Percentiles rank a stretch among this genome's conserved stretches.
Conservation (phyloP, 169 alveolate genomes). For the Plasmodium vivax region DNA sequence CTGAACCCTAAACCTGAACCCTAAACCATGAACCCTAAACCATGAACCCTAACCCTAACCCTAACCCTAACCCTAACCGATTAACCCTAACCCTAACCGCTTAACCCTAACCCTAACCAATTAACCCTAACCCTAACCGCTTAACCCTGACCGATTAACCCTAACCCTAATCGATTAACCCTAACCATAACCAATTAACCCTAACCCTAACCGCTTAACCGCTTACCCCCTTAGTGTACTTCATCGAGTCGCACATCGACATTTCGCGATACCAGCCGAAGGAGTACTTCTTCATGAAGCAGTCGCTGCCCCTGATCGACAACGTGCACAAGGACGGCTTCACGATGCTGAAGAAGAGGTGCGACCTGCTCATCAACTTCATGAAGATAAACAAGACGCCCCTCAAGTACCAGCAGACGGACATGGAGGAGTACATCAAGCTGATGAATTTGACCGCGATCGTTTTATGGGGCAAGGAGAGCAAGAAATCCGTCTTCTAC, state of each 20-base stretch:
- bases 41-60: no score
- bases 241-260: conserved; percentile 49
- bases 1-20: no score
- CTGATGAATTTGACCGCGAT: conserved; percentile 3
- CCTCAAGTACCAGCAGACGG: neutral
- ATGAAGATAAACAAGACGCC: conserved; percentile 15
- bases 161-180: neutral
- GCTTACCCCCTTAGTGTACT: neutral
- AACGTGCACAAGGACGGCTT: neutral
- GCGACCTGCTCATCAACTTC: neutral
- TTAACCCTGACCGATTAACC: neutral
- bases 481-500: conserved; percentile 47
- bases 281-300: conserved; percentile 32
- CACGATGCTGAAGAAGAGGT: conserved; percentile 5
- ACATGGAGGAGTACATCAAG: conserved; percentile 39
- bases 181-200: neutral
- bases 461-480: conserved; percentile 55
- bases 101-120: no score
- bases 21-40: no score
- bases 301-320: conserved; percentile 10
- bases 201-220: neutral
- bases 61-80: no score
- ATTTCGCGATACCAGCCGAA: conserved; percentile 43
- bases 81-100: neutral
- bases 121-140: neutral